Evolutionary conservation across 768 basidiomycete species (phyloP), one percentile per base, ranked within the genome.

Genomic region (Pholiota microspora): DNA sequence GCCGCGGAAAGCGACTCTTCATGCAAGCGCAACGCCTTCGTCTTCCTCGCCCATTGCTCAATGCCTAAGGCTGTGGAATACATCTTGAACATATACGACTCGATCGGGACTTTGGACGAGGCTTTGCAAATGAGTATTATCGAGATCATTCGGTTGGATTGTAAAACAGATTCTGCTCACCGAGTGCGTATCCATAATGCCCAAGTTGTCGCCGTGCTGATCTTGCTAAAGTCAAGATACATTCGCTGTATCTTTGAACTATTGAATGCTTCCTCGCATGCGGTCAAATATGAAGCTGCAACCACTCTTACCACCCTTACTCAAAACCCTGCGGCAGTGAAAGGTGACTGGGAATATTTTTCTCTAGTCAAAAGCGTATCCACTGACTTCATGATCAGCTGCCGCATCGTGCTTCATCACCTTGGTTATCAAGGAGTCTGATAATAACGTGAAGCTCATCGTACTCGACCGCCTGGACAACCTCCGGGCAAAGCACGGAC

Each of bases 401-500:
- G 90, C 94, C 45, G 95, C 94, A 3, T 83, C 86, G 7, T 89
- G 83, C 59, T 85, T 96, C 59, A 92, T 97, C 63, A 89, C 84
- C 59, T 83, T 98, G 44, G 86, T 94, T 56, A 79, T 89, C 69
- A 96, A 95, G 73, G 96, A 98, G 71, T 93, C 94, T 1, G 96
- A 98, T 74, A 99, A 98, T 73, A 99, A 99, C 63, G 96, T 98
- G 70, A 98, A 98, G 71, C 82, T 98, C 42, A 98, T 98, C 55
- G 96, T 98, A 15, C 79, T 99, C 23, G 92, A 96, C 66, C 86
- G 97, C 42, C 80, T 99, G 31, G 92, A 98, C 51, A 73, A 71
- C 29, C 77, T 99, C 18, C 83, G 92, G 40, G 76, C 84, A 4
- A 92, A 87, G 64, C 94, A 98, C 69, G 94, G 92, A 15, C 85